Conservation (phyloP, 2,329 filamentous ascomycete species). For the Sarocladium oryzae region DNA sequence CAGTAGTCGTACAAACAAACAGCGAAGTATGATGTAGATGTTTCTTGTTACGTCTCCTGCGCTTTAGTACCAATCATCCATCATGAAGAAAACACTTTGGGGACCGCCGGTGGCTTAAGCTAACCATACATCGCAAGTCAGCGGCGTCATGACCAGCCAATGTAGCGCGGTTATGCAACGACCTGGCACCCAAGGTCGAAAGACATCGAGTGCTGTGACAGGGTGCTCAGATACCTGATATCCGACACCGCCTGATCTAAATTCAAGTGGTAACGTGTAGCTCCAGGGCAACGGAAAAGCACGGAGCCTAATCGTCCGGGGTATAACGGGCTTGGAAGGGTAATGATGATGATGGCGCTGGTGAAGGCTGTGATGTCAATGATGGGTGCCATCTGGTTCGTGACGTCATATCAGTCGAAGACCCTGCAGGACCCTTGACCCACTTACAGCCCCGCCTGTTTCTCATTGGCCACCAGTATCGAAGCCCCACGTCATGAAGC, state of each 20-base stretch:
- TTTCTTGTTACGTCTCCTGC: neutral
- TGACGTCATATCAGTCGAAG: conserved; percentile 22
- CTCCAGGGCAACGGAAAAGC: no score
- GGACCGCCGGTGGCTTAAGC: no score
- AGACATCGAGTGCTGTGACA: no score
- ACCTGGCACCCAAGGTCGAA: no score
- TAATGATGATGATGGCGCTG: neutral
- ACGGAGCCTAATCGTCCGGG: conserved; percentile 4
- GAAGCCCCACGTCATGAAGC: conserved; percentile 11
- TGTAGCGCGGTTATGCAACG: no score
- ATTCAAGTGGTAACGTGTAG: no score
- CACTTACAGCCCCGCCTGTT: conserved; percentile 11
- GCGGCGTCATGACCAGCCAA: no score
- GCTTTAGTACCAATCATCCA: no score
- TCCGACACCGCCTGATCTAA: no score
- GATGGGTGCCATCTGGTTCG: conserved; percentile 11
- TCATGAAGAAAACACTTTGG: no score
- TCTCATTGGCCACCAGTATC: conserved; percentile 10
- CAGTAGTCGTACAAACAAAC: neutral
- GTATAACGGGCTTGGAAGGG: neutral
- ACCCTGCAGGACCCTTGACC: conserved; percentile 27
- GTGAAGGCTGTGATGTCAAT: conserved; percentile 20
- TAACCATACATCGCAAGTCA: no score
- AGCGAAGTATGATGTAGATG: neutral
- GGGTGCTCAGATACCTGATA: no score